Evolutionary conservation across 2,329 filamentous ascomycete species (phyloP).

Genomic region (Neofusicoccum cordaticola): DNA sequence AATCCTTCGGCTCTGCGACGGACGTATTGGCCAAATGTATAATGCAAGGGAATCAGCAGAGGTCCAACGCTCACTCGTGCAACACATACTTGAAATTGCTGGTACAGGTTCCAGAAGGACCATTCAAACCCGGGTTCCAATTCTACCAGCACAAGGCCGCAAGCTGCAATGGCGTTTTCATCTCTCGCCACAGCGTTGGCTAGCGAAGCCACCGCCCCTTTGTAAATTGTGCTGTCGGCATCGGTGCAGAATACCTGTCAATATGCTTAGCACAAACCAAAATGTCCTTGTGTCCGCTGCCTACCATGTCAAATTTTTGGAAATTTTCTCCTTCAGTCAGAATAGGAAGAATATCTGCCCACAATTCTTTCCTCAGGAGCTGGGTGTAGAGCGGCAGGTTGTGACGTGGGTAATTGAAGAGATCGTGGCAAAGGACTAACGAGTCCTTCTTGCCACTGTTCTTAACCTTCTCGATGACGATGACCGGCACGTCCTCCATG

Average conservation of each 20-base stretch:
- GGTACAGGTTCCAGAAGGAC: slow-evolving; percentile 26
- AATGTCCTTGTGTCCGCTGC: background rate
- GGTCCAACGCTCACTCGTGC: background rate
- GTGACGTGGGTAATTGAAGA: slow-evolving; percentile 24
- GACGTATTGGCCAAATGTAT: slow-evolving; percentile 25
- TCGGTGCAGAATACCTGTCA: slow-evolving; percentile 23
- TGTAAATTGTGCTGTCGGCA: slow-evolving; percentile 24
- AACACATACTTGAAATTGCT: slow-evolving; percentile 23
- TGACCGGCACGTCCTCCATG: slow-evolving; percentile 24
- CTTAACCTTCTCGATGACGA: slow-evolving; percentile 24
- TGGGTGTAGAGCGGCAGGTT: slow-evolving; percentile 21
- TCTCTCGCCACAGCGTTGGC: slow-evolving; percentile 22
- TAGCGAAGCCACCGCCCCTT: slow-evolving; percentile 22
- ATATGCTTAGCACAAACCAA: no score
- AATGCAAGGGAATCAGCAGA: slow-evolving; percentile 8
- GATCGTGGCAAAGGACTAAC: slow-evolving; percentile 24
- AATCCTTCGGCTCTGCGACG: slow-evolving; percentile 23
- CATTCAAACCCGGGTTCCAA: slow-evolving; percentile 25
- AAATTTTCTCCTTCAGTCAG: slow-evolving; percentile 20
- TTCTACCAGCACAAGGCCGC: slow-evolving; percentile 24
- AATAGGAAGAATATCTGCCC: slow-evolving; percentile 21
- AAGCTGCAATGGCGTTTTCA: slow-evolving; percentile 24
- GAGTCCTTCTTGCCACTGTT: slow-evolving; percentile 26
- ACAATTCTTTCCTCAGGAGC: slow-evolving; percentile 21
- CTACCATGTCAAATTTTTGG: slow-evolving; percentile 22